Percentiles rank a stretch among this genome's conserved stretches.
Evolutionary conservation across 345 rosid species (phyloP).

Genomic region (Hibiscus syriacus): DNA sequence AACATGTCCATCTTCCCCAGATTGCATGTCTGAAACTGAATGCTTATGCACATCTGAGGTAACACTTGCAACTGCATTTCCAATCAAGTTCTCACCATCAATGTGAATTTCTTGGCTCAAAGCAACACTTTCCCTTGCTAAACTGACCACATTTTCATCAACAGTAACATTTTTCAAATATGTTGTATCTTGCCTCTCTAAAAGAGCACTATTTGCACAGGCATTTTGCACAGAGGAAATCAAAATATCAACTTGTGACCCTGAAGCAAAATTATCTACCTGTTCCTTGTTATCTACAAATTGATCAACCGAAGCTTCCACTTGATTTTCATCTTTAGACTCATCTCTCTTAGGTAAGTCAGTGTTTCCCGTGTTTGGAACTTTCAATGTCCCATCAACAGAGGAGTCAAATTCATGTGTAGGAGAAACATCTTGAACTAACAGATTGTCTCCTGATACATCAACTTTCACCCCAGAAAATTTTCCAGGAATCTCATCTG

Average conservation of each 20-base stretch:
- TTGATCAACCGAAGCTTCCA: conserved; percentile 21
- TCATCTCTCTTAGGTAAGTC: conserved; percentile 14
- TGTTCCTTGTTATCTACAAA: conserved; percentile 26
- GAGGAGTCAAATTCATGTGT: conserved; percentile 16
- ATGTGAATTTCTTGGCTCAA: conserved; percentile 16
- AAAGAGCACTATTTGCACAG: conserved; percentile 18
- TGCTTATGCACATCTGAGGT: conserved; percentile 15
- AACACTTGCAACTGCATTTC: conserved; percentile 15
- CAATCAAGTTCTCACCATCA: conserved; percentile 20
- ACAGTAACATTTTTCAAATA: conserved; percentile 17
- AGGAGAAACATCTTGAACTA: conserved; percentile 32
- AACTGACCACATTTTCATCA: conserved; percentile 16
- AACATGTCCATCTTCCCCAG: conserved; percentile 21
- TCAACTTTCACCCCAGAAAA: conserved; percentile 29
- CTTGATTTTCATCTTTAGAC: conserved; percentile 14
- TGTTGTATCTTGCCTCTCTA: conserved; percentile 22
- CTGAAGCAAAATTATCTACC: conserved; percentile 28
- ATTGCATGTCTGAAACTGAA: conserved; percentile 17
- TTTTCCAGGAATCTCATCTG: conserved; percentile 27
- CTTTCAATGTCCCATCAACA: conserved; percentile 20
- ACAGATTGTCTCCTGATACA: conserved; percentile 28
- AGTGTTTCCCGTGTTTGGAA: conserved; percentile 24
- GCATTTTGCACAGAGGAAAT: conserved; percentile 16
- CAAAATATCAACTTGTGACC: conserved; percentile 29
- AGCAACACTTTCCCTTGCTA: conserved; percentile 16